Percentiles rank a stretch among this genome's conserved stretches.
Conservation (phyloP, 2,329 filamentous ascomycete species). For the Dothideomycetes sp. region DNA sequence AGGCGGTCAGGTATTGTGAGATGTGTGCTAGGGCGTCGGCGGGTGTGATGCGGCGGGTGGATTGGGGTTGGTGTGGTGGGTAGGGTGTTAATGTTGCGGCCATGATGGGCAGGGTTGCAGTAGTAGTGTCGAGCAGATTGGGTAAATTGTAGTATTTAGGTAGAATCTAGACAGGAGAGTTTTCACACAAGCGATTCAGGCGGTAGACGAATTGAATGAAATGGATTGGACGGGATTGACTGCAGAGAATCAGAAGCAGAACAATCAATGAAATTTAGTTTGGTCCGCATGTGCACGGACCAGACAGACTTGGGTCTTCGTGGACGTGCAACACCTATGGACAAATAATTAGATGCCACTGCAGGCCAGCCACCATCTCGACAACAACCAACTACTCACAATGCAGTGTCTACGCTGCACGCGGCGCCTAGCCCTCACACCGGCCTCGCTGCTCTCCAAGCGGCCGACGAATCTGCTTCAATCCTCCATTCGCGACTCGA, state of each 20-base stretch:
- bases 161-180: too few relatives aligned
- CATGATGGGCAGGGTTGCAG: neutral
- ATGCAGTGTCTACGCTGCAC: slow-evolving; percentile 13
- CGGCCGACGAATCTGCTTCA: slow-evolving; percentile 4
- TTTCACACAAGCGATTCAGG: too few relatives aligned
- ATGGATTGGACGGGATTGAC: too few relatives aligned
- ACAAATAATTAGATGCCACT: too few relatives aligned
- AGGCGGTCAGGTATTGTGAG: slow-evolving; percentile 28
- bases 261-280: too few relatives aligned
- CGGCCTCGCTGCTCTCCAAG: slow-evolving; percentile 4
- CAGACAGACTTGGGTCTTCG: too few relatives aligned
- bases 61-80: slow-evolving; percentile 24
- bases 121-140: too few relatives aligned
- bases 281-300: too few relatives aligned
- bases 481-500: slow-evolving; percentile 5
- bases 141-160: neutral
- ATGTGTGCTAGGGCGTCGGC: slow-evolving; percentile 24
- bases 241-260: too few relatives aligned
- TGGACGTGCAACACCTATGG: too few relatives aligned
- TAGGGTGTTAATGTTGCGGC: slow-evolving; percentile 12
- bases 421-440: slow-evolving; percentile 5
- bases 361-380: too few relatives aligned
- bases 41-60: slow-evolving; percentile 22
- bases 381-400: neutral
- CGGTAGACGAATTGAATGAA: too few relatives aligned